Base-by-base conservation (phyloP, 352 stramenopile species). In the Pythium apleroticum region DNA sequence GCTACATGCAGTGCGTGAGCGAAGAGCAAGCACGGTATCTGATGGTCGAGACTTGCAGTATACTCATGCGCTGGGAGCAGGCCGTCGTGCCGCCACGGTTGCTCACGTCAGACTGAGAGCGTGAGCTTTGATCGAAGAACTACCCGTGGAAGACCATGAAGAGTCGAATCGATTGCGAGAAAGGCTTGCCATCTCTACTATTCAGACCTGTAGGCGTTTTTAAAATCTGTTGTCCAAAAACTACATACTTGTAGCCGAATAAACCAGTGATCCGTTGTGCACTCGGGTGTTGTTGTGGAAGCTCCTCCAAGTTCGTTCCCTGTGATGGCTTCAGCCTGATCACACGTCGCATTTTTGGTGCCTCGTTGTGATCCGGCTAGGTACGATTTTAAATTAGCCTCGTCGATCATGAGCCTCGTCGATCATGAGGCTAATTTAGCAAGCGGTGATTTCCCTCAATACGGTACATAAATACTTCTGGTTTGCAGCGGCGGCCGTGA, bases 31-130 rank as follows among this genome's bases (percentile, higher is more conserved):
- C 80, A 31, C 74, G 74, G 50, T 78, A 77, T 30, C 66, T 82
- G 27, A 73, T 89, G 41, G 68, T 89, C 17, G 68, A 89, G 43
- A 84, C 72, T 57, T 73, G 77, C 15, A 72, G 74, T 52, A 81
- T 89, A 22, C 74, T 81, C 57, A 76, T 82, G 43, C 76, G 80
- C 11, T 89, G 80, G 80, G 80, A 89, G 60, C 76, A 87, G 55
- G 43, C 82, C 14, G 77, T 87, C 27, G 72, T 78, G 9, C 80
- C 80, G 15, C 74, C 75, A 5, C 74, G 68, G 25, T 57, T 81
- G 60, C 77, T 88, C 22, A 57, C 45, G 3, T 60, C 63, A 6
- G 60, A 66, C 4, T 73, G 35, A 66, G 5, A 3, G 6, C 11
- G 19, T 9, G 14, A 37, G 48, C 6, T 15, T 22, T n/a, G n/a